Base-by-base conservation (phyloP, 2,329 filamentous ascomycete genomes). In the Paraphaeosphaeria sporulosa region DNA sequence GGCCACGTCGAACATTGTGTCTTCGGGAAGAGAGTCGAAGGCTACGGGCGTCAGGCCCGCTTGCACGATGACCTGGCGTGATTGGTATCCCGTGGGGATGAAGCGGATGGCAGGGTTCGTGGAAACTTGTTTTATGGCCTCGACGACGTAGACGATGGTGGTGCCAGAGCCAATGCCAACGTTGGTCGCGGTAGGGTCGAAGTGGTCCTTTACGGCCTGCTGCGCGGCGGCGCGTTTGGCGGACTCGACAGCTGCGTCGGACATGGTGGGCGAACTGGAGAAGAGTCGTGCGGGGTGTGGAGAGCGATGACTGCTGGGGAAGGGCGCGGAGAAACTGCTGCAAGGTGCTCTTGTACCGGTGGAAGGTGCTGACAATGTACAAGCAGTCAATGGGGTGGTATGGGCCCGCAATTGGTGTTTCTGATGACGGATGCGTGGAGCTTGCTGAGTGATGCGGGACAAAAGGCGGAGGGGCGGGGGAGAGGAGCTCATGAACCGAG, bases 71-170 rank as follows among this genome's bases (percentile, higher is more conserved):
- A 97, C 87, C 70, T 93, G 90, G 68, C 92, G 92, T 46, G 91
- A 95, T 76, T 97, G 93, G 81, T 90, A 94, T 25, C 95, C 95
- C 0, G 95, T 99, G 7, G 95, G 94, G 32, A 97, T 86, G 79
- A 97, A 99, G 73, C 87, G 89, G 83, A 97, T 96, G 49, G 68
- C 64, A 2, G 75, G 74, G 66, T 78, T 78, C 21, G 75, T 78
- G 51, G 67, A 71, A 32, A 57, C 61, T 34, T 72, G 67, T 55
- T 82, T 81, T 78, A 96, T 94, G 58, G 91, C 91, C 68, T 94
- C 90, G 61, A 95, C 91, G 51, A 94, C 91, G 78, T 94, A 93
- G 71, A 93, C 87, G 64, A 95, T 92, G 21, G 90, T 93, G 70
- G 89, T 91, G 61, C 91, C 91, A 59, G 90, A 93, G 64, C 92